phyloP scores from a whole-genome alignment of 805 yeast genomes.

The Cyberlindnera bimundalis region DNA sequence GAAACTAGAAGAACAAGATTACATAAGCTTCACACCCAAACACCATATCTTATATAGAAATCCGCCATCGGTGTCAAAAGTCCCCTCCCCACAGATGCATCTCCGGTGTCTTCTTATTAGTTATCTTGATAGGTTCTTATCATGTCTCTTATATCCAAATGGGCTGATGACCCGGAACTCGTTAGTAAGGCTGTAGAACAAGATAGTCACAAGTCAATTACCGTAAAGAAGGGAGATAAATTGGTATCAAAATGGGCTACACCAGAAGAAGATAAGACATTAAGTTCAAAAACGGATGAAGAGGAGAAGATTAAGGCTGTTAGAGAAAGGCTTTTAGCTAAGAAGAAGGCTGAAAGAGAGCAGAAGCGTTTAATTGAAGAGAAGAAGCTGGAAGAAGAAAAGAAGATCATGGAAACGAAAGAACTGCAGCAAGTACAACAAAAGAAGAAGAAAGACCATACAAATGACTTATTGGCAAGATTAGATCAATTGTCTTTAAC shows the following conservation, averaged over 20 bases:
- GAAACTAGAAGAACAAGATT: no score
- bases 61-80: no score
- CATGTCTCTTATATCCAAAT: conserved; percentile 22
- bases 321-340: conserved; percentile 8
- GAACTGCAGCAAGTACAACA: not conserved
- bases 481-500: not conserved
- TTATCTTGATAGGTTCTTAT: no score
- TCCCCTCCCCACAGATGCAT: no score
- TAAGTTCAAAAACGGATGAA: conserved; percentile 16
- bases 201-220: conserved; percentile 14
- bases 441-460: not conserved
- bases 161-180: conserved; percentile 24
- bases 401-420: not conserved
- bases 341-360: conserved; percentile 4
- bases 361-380: conserved; percentile 1
- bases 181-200: conserved; percentile 18
- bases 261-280: conserved; percentile 11
- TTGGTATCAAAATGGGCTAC: conserved; percentile 25
- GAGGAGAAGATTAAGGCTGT: conserved; percentile 8
- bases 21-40: no score
- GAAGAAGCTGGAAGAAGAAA: not conserved
- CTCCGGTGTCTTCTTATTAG: no score
- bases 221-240: conserved; percentile 19
- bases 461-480: conserved; percentile 1
- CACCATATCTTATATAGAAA: no score